These are phyloP conservation scores for Sequoiadendron giganteum DNA, from an alignment of 75 land plant species.

Conservation along the genomic window DNA sequence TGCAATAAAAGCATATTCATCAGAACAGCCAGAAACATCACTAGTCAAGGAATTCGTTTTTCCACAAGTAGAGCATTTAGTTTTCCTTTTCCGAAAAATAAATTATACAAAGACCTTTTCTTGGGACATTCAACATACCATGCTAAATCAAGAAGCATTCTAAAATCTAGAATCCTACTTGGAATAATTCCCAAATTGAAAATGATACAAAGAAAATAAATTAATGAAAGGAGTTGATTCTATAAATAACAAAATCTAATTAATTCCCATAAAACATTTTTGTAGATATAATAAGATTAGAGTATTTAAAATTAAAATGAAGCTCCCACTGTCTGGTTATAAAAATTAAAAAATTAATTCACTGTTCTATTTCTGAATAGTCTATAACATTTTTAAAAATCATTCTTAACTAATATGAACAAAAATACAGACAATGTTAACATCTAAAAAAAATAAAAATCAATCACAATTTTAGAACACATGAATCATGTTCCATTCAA, in stretches of 20 bases:
- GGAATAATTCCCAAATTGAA: background rate
- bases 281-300: background rate
- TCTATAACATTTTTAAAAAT: background rate
- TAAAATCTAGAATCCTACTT: background rate
- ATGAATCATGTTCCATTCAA: background rate
- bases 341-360: background rate
- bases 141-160: background rate
- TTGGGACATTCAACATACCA: background rate
- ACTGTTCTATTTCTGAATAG: background rate
- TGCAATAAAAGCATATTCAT: conserved; percentile 15
- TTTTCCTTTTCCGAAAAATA: background rate
- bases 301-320: background rate
- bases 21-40: background rate
- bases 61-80: too few relatives aligned
- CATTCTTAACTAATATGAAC: background rate
- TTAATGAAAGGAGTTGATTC: background rate
- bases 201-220: background rate
- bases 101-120: background rate
- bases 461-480: background rate
- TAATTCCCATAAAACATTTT: background rate
- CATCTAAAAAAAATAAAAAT: background rate
- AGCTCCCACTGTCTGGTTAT: background rate
- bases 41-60: conserved; percentile 10
- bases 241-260: background rate
- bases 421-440: background rate